Conservation (phyloP, 768 basidiomycete species). For the Termitomyces sp. region DNA sequence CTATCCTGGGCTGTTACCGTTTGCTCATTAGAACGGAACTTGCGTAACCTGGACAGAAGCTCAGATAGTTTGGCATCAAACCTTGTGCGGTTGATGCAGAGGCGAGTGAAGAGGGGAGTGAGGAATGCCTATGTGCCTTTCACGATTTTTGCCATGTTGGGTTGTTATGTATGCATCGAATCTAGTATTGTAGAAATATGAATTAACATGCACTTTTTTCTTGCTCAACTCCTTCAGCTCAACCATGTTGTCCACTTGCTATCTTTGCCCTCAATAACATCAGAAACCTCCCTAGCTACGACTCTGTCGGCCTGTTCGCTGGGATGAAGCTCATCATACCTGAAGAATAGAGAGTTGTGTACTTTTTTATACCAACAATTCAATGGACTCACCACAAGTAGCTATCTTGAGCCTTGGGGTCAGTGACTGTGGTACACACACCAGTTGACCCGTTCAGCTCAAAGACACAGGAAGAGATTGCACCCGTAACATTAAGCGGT, state of each 20-base stretch:
- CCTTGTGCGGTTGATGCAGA: neutral
- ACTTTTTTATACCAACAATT: neutral
- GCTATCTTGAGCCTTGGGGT: constrained; percentile 33
- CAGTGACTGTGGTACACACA: constrained; percentile 28
- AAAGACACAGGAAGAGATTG: constrained; percentile 42
- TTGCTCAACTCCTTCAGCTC: constrained; percentile 17
- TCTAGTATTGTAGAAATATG: neutral
- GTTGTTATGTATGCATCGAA: neutral
- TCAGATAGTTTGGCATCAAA: neutral
- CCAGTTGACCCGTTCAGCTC: constrained; percentile 20
- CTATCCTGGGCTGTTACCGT: neutral
- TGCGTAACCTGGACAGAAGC: neutral
- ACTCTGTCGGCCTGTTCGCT: constrained; percentile 30
- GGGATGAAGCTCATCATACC: constrained; percentile 38
- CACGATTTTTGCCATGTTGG: neutral
- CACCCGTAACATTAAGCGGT: constrained; percentile 53
- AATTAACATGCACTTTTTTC: neutral
- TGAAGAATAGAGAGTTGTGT: neutral
- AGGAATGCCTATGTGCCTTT: neutral
- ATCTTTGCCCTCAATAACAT: constrained; percentile 30
- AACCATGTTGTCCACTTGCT: constrained; percentile 39
- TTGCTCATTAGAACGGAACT: neutral
- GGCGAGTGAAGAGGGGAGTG: neutral
- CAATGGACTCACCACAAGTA: constrained; percentile 38
- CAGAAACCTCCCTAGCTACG: constrained; percentile 38